Conservation (phyloP, 345 rosid species). For the Angophora floribunda region DNA sequence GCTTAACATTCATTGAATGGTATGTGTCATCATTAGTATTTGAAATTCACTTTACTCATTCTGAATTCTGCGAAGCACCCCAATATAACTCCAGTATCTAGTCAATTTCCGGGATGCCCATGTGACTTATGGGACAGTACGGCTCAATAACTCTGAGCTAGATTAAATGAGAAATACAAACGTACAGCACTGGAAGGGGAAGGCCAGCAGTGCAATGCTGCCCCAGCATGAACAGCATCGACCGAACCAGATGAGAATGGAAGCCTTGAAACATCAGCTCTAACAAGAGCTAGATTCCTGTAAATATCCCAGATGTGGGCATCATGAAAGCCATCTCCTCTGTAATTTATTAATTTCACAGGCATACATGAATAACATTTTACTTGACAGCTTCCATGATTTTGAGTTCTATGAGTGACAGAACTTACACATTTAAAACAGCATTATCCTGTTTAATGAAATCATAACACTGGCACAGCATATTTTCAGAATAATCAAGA, state of each 20-base stretch:
- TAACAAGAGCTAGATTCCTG: slow-evolving; percentile 48
- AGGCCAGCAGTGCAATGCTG: slow-evolving; percentile 95
- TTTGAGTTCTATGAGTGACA: background rate
- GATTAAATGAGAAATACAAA: background rate
- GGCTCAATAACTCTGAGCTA: background rate
- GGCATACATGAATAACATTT: background rate
- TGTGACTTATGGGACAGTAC: background rate
- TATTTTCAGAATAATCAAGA: slow-evolving; percentile 92
- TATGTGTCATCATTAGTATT: background rate
- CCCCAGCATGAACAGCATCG: slow-evolving; percentile 94
- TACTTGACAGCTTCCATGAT: background rate
- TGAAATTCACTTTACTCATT: background rate
- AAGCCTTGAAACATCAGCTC: slow-evolving; percentile 42
- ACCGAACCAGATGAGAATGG: slow-evolving; percentile 76
- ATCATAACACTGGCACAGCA: slow-evolving; percentile 86
- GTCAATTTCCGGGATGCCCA: background rate
- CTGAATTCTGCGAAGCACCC: background rate
- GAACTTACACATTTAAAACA: slow-evolving; percentile 23
- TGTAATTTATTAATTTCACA: background rate
- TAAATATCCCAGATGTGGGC: background rate
- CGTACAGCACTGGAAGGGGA: slow-evolving; percentile 83
- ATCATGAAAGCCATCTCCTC: background rate
- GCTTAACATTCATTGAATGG: background rate
- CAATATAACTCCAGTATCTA: background rate
- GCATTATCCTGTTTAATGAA: slow-evolving; percentile 56